A percentile compares a stretch with the other conserved stretches of the same genome.
Conservation (phyloP, 2,329 filamentous ascomycete genomes). For the Talaromyces funiculosus region DNA sequence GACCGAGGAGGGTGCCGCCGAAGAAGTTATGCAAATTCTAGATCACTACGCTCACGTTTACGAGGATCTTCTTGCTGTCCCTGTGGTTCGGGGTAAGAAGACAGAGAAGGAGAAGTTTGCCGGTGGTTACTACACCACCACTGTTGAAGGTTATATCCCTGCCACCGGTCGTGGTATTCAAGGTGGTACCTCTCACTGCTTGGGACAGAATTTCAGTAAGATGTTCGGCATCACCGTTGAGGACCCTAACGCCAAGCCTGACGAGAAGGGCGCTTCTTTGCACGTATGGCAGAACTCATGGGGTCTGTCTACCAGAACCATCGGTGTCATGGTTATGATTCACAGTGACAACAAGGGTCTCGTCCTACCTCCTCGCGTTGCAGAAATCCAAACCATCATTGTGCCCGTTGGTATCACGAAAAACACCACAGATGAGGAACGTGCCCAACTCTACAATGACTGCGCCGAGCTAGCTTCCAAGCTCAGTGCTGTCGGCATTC, state of each 20-base stretch:
- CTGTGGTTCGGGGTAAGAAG: constrained; percentile 88
- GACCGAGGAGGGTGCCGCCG: constrained; percentile 70
- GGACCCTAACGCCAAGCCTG: constrained; percentile 66
- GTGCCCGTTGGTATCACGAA: constrained; percentile 91
- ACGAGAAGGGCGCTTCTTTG: constrained; percentile 71
- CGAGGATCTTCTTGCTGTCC: constrained; percentile 87
- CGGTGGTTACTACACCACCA: constrained; percentile 93
- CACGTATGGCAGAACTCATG: constrained; percentile 98
- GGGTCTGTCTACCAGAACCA: constrained; percentile 94
- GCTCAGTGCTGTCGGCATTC: constrained; percentile 67
- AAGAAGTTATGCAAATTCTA: constrained; percentile 88
- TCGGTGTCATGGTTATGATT: constrained; percentile 98
- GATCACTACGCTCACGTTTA: constrained; percentile 91
- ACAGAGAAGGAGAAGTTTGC: constrained; percentile 98
- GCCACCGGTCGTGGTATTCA: constrained; percentile 95
- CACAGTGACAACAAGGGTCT: constrained; percentile 95
- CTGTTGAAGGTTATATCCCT: constrained; percentile 93
- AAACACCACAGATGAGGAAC: constrained; percentile 75
- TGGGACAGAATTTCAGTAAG: constrained; percentile 97
- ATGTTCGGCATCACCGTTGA: constrained; percentile 99
- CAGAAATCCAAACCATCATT: constrained; percentile 78
- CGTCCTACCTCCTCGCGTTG: constrained; percentile 84
- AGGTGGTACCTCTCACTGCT: constrained; percentile 86
- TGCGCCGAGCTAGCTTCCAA: constrained; percentile 64
- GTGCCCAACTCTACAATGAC: constrained; percentile 67